Evolutionary conservation across 345 rosid species (phyloP).

Genomic region (Corchorus olitorius): DNA sequence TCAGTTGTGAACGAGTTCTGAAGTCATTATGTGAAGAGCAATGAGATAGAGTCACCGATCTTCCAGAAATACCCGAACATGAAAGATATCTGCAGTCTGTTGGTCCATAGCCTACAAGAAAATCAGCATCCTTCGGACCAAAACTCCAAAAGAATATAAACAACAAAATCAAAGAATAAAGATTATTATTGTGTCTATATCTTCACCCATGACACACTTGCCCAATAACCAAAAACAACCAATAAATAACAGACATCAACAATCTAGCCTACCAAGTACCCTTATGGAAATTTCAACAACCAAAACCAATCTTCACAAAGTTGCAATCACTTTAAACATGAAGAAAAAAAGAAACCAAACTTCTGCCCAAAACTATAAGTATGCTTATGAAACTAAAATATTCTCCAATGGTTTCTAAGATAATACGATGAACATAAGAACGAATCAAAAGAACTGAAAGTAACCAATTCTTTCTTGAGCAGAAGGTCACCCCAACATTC

Average conservation of each 20-base stretch:
- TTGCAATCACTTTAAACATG: constrained; percentile 5
- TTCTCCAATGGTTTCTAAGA: background rate
- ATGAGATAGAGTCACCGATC: constrained; percentile 39
- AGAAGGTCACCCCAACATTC: background rate
- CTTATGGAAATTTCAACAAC: background rate
- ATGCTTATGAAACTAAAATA: background rate
- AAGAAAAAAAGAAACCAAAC: background rate
- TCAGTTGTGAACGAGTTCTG: constrained; percentile 33
- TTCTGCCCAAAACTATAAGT: background rate
- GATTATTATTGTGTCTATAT: background rate
- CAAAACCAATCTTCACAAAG: background rate
- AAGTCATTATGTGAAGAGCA: constrained; percentile 35
- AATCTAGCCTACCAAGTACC: background rate
- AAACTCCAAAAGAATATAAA: background rate
- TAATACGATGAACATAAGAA: background rate
- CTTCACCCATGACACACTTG: background rate
- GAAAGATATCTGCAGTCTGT: constrained; percentile 47
- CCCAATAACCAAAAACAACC: background rate
- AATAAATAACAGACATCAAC: background rate
- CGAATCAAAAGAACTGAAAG: background rate
- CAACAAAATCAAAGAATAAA: background rate
- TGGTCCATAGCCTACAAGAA: constrained; percentile 55
- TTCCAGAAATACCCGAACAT: constrained; percentile 49
- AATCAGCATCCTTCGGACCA: constrained; percentile 5
- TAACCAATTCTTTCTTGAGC: background rate